Evolutionary conservation across 805 yeast genomes (phyloP).

Genomic region (Starmerella ratchasimensis): DNA sequence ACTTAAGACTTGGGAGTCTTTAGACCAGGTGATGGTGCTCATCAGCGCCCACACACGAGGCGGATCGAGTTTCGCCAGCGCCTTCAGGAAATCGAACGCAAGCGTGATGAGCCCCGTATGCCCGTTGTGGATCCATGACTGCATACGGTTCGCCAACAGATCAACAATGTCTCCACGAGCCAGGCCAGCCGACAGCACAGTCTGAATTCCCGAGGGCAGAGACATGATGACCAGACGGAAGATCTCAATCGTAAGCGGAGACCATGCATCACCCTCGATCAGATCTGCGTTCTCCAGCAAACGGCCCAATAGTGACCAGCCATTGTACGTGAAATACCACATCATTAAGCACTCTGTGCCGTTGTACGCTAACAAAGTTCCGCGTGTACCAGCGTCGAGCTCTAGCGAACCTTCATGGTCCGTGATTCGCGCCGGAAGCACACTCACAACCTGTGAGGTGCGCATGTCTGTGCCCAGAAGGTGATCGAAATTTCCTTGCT

Average conservation of each 20-base stretch:
- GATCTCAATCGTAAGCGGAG: constrained; percentile 35
- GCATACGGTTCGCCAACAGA: constrained; percentile 51
- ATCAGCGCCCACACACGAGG: constrained; percentile 70
- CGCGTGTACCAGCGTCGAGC: constrained; percentile 48
- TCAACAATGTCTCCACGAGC: constrained; percentile 49
- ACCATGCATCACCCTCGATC: constrained; percentile 20
- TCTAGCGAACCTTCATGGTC: constrained; percentile 33
- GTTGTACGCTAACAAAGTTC: constrained; percentile 43
- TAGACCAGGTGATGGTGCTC: constrained; percentile 22
- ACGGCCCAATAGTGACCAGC: constrained; percentile 80
- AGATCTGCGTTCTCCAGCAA: constrained; percentile 46
- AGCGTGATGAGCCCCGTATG: constrained; percentile 1
- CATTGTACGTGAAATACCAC: constrained; percentile 62
- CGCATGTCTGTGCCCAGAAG: constrained; percentile 32
- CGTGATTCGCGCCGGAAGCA: constrained; percentile 45
- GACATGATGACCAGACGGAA: constrained; percentile 37
- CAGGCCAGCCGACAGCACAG: constrained; percentile 31
- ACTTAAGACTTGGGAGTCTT: background rate
- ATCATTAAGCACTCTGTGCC: constrained; percentile 34
- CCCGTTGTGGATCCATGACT: constrained; percentile 29
- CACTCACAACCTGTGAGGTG: constrained; percentile 27
- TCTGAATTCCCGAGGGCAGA: constrained; percentile 30
- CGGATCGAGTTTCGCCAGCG: constrained; percentile 38
- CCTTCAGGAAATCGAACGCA: constrained; percentile 35
- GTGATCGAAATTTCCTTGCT: constrained; percentile 26